These are phyloP conservation scores for Platismatia glauca DNA, from an alignment of 495 filamentous ascomycete genomes.

Conservation along the genomic window DNA sequence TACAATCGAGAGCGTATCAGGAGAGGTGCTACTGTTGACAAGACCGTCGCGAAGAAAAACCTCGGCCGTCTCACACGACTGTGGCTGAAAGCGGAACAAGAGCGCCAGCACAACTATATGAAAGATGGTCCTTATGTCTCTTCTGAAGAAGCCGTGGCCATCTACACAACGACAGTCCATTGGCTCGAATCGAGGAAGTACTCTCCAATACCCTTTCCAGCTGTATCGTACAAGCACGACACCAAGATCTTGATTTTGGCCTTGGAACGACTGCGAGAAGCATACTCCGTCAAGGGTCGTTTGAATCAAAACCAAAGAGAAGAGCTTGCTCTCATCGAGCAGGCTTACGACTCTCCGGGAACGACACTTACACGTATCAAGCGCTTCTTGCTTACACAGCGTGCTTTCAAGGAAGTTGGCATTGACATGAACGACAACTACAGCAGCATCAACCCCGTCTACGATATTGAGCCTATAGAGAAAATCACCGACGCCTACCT, in stretches of 20 bases:
- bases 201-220: conserved; percentile 97
- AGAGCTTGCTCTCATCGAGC: conserved; percentile 94
- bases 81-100: conserved; percentile 98
- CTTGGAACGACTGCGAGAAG: conserved; percentile 85
- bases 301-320: conserved; percentile 97
- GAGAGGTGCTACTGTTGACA: conserved; percentile 92
- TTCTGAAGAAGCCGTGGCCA: conserved; percentile 95
- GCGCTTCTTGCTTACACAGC: conserved; percentile 90
- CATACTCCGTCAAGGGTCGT: conserved; percentile 95
- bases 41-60: conserved; percentile 99
- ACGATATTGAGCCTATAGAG: conserved; percentile 98
- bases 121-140: conserved; percentile 99
- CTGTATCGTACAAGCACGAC: conserved; percentile 98
- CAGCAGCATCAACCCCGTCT: conserved; percentile 96
- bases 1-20: conserved; percentile 97
- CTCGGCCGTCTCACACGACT: conserved; percentile 86
- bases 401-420: conserved; percentile 98
- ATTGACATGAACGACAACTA: conserved; percentile 99
- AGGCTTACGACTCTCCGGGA: conserved; percentile 96
- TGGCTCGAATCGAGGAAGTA: conserved; percentile 99
- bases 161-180: conserved; percentile 97
- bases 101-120: conserved; percentile 98
- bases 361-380: conserved; percentile 96
- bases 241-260: conserved; percentile 98
- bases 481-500: conserved; percentile 99